Evolutionary conservation across 2,329 filamentous ascomycete genomes (phyloP).

Genomic region (Aureobasidium sp.): DNA sequence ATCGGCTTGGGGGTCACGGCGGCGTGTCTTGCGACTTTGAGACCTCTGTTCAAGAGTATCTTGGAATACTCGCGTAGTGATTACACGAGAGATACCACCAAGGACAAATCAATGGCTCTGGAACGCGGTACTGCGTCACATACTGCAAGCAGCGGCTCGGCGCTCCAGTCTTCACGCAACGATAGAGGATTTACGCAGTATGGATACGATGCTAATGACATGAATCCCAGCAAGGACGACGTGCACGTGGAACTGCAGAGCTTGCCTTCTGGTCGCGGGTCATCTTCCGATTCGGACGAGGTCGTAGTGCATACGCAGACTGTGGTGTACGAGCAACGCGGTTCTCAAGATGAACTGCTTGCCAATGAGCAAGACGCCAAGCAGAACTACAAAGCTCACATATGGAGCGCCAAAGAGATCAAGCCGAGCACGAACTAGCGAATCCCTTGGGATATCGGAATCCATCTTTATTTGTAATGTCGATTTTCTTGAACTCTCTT

Average conservation of each 20-base stretch:
- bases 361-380: neutral
- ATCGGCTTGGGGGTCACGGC: conserved; percentile 30
- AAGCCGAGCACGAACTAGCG: neutral
- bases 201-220: neutral
- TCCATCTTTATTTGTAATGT: too few relatives aligned
- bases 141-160: neutral
- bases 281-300: neutral
- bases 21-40: conserved; percentile 28
- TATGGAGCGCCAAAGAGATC: neutral
- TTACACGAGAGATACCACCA: neutral
- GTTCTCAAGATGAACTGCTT: neutral
- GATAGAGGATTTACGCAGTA: neutral
- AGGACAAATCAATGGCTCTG: neutral
- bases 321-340: neutral
- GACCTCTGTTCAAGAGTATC: conserved; percentile 25
- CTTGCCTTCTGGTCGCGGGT: neutral
- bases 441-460: neutral
- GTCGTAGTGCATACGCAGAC: neutral
- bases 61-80: neutral
- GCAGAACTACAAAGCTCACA: neutral
- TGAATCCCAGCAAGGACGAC: neutral
- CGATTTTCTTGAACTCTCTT: too few relatives aligned
- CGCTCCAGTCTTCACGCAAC: neutral
- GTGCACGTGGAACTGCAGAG: neutral
- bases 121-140: neutral